A percentile compares a stretch with the other conserved stretches of the same genome.
Conservation (phyloP, 306 rosid genomes). For the Prosopis cineraria region DNA sequence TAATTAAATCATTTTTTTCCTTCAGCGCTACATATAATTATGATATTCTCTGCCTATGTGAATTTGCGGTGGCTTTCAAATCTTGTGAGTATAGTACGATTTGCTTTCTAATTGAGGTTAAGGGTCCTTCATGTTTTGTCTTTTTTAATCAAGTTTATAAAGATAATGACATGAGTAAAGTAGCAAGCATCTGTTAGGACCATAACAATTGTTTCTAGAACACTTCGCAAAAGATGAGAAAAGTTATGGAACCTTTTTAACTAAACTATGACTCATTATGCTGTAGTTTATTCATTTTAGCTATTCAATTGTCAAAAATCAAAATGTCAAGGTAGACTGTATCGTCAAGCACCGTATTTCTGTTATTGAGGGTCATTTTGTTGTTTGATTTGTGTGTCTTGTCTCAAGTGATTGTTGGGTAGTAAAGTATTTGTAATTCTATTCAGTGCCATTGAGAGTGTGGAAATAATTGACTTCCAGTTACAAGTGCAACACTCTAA, state of each 20-base stretch:
- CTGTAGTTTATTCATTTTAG: not conserved
- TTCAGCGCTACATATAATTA: not conserved
- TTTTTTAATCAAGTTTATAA: not conserved
- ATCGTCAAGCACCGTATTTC: not conserved
- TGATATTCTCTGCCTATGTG: not conserved
- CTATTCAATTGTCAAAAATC: not conserved
- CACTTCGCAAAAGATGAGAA: not conserved
- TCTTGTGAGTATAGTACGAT: not conserved
- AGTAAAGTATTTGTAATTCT: no score
- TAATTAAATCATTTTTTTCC: not conserved
- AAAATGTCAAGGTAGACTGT: not conserved
- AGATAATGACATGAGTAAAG: not conserved
- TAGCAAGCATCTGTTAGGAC: not conserved
- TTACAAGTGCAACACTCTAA: no score
- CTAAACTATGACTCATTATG: not conserved
- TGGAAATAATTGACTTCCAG: no score
- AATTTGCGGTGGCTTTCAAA: not conserved
- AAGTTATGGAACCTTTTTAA: not conserved
- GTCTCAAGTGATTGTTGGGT: no score
- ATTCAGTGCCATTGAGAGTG: no score
- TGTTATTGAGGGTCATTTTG: no score
- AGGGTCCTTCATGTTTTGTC: constrained; percentile 16
- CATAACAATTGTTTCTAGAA: not conserved
- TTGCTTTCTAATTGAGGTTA: constrained; percentile 2
- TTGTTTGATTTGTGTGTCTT: no score